These are phyloP conservation scores for Penicillium fuscoglaucum DNA, from an alignment of 2,329 filamentous ascomycete genomes.

Conservation along the genomic window DNA sequence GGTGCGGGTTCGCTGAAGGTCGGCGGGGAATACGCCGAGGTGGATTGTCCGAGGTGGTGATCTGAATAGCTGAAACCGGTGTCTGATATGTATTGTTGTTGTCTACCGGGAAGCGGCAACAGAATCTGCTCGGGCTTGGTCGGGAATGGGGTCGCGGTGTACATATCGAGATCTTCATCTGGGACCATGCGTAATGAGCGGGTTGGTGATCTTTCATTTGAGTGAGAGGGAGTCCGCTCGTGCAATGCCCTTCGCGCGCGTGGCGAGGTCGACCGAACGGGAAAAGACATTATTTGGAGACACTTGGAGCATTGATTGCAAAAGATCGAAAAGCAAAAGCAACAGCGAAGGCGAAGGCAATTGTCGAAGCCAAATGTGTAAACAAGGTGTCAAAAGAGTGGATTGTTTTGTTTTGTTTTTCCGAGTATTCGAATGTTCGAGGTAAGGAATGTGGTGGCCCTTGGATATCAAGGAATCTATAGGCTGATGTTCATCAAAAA, in stretches of 20 bases:
- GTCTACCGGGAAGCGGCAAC: slow-evolving; percentile 43
- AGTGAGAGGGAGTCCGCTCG: slow-evolving; percentile 49
- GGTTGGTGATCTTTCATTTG: slow-evolving; percentile 44
- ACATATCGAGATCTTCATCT: slow-evolving; percentile 41
- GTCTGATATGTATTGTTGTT: slow-evolving; percentile 34
- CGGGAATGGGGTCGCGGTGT: slow-evolving; percentile 47
- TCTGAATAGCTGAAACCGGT: slow-evolving; percentile 36
- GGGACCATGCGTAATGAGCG: slow-evolving; percentile 39
- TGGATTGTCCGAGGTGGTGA: slow-evolving; percentile 27
- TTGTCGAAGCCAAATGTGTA: neutral
- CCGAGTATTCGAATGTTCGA: slow-evolving; percentile 18
- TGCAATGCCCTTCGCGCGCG: slow-evolving; percentile 46
- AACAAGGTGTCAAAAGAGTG: slow-evolving; percentile 8
- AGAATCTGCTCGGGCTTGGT: slow-evolving; percentile 50
- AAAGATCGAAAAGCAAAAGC: neutral
- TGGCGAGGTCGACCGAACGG: slow-evolving; percentile 30
- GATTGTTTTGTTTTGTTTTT: slow-evolving; percentile 20
- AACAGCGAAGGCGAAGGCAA: neutral
- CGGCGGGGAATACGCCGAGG: slow-evolving; percentile 31
- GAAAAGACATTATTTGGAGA: slow-evolving; percentile 33
- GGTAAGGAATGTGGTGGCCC: slow-evolving; percentile 26
- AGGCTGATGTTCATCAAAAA: slow-evolving; percentile 11
- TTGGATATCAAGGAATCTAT: slow-evolving; percentile 6
- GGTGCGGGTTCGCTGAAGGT: slow-evolving; percentile 28
- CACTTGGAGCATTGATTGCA: slow-evolving; percentile 33